These are phyloP conservation scores for Podila verticillata DNA, from an alignment of 192 early-diverging fungal genomes.

Conservation along the genomic window DNA sequence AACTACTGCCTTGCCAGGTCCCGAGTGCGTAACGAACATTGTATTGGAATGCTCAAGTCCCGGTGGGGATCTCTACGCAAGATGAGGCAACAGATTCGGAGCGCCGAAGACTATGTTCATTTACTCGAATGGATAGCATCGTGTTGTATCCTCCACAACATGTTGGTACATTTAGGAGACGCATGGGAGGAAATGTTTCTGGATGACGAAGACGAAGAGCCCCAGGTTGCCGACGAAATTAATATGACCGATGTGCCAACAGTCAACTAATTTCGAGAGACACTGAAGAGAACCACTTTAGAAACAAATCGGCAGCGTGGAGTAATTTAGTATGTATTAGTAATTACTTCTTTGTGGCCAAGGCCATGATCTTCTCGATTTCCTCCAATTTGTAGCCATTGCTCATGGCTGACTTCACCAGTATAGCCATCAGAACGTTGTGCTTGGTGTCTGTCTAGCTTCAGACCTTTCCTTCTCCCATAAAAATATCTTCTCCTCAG, in stretches of 20 bases:
- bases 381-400: neutral
- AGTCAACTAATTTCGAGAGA: neutral
- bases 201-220: neutral
- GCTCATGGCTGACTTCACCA: no score
- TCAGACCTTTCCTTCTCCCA: neutral
- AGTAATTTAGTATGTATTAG: no score
- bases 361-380: neutral
- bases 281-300: conserved; percentile 5
- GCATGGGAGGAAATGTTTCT: conserved; percentile 11
- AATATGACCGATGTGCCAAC: neutral
- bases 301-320: conserved; percentile 8
- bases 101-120: neutral
- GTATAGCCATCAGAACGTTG: no score
- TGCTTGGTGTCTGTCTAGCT: no score
- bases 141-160: conserved; percentile 32
- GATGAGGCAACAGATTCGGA: conserved; percentile 13
- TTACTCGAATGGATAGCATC: conserved; percentile 9
- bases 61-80: conserved; percentile 9
- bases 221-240: neutral
- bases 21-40: conserved; percentile 15
- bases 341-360: no score
- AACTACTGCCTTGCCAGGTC: conserved; percentile 12
- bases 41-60: conserved; percentile 18
- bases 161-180: conserved; percentile 9
- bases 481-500: neutral